Base-by-base conservation (phyloP, 306 rosid genomes). In the Prunus armeniaca region DNA sequence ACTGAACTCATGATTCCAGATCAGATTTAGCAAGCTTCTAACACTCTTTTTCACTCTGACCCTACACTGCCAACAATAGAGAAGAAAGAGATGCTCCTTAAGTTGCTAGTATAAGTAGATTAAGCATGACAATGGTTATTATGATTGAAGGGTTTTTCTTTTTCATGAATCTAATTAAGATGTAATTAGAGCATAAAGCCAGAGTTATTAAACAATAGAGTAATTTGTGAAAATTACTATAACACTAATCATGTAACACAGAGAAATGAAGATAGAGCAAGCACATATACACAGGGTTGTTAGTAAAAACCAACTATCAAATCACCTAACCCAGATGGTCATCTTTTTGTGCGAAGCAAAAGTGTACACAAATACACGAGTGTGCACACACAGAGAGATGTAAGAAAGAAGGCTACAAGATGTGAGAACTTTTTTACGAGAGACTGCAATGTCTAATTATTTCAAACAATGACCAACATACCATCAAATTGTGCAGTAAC, bases 91-190 rank as follows among this genome's bases (percentile, higher is more conserved):
- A 27, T 73, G 7, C 25, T 20, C 38, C 55, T 41, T 8, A 30
- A 17, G 67, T 25, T 58, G 45, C 24, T 14, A 72, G 43, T 25
- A 58, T 20, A 71, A 54, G 52, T 55, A 34, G 65, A 7, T 20
- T 57, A 71, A 55, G 65, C 65, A 71, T n/a, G 55, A 10, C 76
- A 71, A 60, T 14, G 18, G 27, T 32, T 10, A 69, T 50, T 27
- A 32, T 20, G 20, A 34, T 12, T 28, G 49, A 41, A 19, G 62
- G 1, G 11, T 18, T 19, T 38, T 38, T 43, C 19, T 67, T 25
- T 45, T 3, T 20, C 32, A 13, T 68, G 34, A 12, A 45, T 12
- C 38, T 34, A 68, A 14, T 65, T 43, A 43, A 34, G 41, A 34
- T 34, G 8, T 34, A 5, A 34, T 6, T 34, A 34, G 41, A 34